Conservation (phyloP, 2,329 filamentous ascomycete species). For the Calonectria crousiana region DNA sequence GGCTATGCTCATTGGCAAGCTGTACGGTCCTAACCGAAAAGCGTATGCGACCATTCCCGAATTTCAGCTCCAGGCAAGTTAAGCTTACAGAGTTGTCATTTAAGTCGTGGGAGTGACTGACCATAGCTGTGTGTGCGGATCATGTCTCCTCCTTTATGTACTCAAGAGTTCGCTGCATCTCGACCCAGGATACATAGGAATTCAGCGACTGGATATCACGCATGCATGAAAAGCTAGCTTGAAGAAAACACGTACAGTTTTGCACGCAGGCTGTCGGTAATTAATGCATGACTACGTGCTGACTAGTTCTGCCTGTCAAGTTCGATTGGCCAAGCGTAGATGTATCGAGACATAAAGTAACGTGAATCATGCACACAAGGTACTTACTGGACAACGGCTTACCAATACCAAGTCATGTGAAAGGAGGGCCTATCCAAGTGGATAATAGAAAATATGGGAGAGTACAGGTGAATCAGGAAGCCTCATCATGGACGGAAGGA, state of each 20-base stretch:
- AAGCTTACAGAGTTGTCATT: neutral
- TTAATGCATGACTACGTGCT: conserved; percentile 12
- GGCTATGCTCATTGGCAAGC: neutral
- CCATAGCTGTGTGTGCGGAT: neutral
- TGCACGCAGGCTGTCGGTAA: neutral
- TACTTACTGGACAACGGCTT: neutral
- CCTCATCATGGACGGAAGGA: neutral
- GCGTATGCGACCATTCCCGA: neutral
- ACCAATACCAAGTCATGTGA: neutral
- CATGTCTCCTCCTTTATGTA: neutral
- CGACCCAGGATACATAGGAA: neutral
- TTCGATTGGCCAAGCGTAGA: neutral
- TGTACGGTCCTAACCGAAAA: neutral
- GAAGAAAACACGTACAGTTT: neutral
- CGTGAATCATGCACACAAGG: neutral
- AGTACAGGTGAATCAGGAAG: neutral
- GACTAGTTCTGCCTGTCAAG: neutral
- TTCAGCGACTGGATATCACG: neutral
- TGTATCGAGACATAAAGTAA: neutral
- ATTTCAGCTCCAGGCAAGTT: neutral
- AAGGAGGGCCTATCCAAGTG: neutral
- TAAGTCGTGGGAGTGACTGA: neutral
- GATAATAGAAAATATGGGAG: neutral
- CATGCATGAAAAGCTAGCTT: conserved; percentile 8
- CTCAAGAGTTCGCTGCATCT: neutral